Conservation (phyloP, 208 protist species). For the Crithidia fasciculata region DNA sequence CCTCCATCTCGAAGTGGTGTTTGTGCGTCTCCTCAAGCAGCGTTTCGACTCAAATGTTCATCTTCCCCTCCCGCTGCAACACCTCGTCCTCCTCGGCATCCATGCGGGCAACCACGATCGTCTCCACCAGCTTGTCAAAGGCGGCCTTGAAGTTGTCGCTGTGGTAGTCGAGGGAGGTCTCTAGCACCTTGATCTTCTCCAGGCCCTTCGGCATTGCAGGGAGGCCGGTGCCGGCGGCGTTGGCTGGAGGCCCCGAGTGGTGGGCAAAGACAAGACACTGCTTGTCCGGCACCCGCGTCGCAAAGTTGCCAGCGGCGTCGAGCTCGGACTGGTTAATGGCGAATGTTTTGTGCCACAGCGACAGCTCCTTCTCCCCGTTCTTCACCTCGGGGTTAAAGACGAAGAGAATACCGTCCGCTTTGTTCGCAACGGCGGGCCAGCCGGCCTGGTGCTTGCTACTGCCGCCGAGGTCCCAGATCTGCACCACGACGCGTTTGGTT, state of each 20-base stretch:
- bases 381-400: constrained; percentile 86
- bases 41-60: constrained; percentile 9
- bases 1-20: too few relatives aligned
- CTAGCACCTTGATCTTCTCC: constrained; percentile 70
- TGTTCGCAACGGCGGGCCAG: constrained; percentile 83
- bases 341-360: constrained; percentile 93
- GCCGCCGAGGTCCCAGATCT: constrained; percentile 90
- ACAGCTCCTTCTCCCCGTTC: constrained; percentile 80
- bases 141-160: constrained; percentile 92
- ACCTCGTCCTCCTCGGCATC: constrained; percentile 80
- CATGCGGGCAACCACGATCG: constrained; percentile 61
- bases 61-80: constrained; percentile 52
- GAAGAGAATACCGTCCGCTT: constrained; percentile 87
- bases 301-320: constrained; percentile 76
- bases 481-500: constrained; percentile 60
- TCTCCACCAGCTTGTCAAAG: constrained; percentile 85
- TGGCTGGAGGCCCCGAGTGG: constrained; percentile 59
- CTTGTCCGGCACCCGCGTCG: constrained; percentile 51
- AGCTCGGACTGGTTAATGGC: constrained; percentile 69
- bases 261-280: constrained; percentile 85
- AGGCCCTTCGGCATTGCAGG: constrained; percentile 79
- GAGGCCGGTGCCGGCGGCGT: constrained; percentile 31
- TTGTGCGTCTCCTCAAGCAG: neutral
- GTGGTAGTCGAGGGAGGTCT: constrained; percentile 89
- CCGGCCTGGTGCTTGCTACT: constrained; percentile 83